phyloP scores from a whole-genome alignment of 2,329 filamentous ascomycete species.

The Gaeumannomyces sp. region DNA sequence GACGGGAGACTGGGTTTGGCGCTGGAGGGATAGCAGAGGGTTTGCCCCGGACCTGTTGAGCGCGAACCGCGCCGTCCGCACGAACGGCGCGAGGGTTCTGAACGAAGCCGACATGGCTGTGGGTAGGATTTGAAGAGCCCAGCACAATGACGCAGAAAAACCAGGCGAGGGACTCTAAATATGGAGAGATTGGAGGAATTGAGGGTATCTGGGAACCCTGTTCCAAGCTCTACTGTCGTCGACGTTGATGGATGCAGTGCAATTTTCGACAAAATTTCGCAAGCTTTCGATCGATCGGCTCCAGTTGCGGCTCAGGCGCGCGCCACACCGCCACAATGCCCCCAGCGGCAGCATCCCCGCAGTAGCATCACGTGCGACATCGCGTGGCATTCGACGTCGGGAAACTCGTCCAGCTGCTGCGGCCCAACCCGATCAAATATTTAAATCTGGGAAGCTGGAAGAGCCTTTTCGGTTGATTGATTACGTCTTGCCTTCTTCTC shows the following conservation, averaged over 20 bases:
- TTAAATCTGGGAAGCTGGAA: neutral
- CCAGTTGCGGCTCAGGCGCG: neutral
- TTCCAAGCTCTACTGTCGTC: neutral
- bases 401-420: neutral
- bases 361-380: neutral
- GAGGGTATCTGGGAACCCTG: neutral
- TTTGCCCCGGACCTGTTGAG: slow-evolving; percentile 60
- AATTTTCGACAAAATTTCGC: slow-evolving; percentile 1
- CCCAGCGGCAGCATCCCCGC: too few species aligned
- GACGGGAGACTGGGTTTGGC: slow-evolving; percentile 57
- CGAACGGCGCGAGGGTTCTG: slow-evolving; percentile 69
- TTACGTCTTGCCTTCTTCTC: neutral
- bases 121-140: slow-evolving; percentile 14
- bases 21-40: slow-evolving; percentile 70
- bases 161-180: neutral
- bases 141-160: slow-evolving; percentile 11
- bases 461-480: neutral
- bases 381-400: neutral
- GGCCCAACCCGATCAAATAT: neutral
- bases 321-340: neutral
- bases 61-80: slow-evolving; percentile 68
- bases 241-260: neutral
- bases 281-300: neutral
- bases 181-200: neutral
- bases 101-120: slow-evolving; percentile 73